A percentile compares a stretch with the other conserved stretches of the same genome.
Conservation (phyloP, 108 stramenopile species). For the Cyclotella cryptica region DNA sequence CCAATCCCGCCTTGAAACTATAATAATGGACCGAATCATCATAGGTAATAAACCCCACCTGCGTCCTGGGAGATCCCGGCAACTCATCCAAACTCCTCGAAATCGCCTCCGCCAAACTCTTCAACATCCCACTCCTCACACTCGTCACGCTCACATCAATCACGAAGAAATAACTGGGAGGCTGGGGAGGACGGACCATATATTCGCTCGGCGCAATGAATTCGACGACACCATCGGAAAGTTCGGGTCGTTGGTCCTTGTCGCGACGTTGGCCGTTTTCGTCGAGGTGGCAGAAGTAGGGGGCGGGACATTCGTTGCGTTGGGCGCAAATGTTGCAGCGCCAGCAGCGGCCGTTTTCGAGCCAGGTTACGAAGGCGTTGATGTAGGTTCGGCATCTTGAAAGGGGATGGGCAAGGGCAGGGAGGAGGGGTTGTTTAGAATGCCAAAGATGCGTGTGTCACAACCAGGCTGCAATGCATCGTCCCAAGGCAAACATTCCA, state of each 20-base stretch:
- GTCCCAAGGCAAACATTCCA: too few species aligned
- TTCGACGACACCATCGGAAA: slow-evolving; percentile 88
- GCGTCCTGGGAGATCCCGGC: slow-evolving; percentile 87
- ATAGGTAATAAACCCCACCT: slow-evolving; percentile 95
- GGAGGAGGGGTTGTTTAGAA: background rate
- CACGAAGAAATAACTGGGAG: slow-evolving; percentile 97
- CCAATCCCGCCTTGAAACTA: slow-evolving; percentile 84
- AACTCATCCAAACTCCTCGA: slow-evolving; percentile 85
- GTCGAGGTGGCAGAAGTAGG: slow-evolving; percentile 97
- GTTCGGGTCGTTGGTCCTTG: slow-evolving; percentile 90
- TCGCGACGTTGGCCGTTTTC: slow-evolving; percentile 90
- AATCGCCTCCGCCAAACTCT: slow-evolving; percentile 85
- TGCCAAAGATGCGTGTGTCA: slow-evolving; percentile 2
- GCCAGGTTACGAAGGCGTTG: slow-evolving; percentile 98
- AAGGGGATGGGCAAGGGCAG: background rate
- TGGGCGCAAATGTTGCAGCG: slow-evolving; percentile 97
- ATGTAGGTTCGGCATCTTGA: slow-evolving; percentile 96
- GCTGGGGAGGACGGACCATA: slow-evolving; percentile 99
- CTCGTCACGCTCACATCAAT: slow-evolving; percentile 94
- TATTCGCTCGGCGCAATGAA: slow-evolving; percentile 96
- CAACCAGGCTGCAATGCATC: background rate
- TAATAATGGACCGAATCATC: slow-evolving; percentile 97
- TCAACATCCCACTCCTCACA: slow-evolving; percentile 88
- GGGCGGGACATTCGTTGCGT: slow-evolving; percentile 89
- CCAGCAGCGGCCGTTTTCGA: slow-evolving; percentile 96